Base-by-base conservation (phyloP, 75 land plant species). In the Selaginella tamariscina region DNA sequence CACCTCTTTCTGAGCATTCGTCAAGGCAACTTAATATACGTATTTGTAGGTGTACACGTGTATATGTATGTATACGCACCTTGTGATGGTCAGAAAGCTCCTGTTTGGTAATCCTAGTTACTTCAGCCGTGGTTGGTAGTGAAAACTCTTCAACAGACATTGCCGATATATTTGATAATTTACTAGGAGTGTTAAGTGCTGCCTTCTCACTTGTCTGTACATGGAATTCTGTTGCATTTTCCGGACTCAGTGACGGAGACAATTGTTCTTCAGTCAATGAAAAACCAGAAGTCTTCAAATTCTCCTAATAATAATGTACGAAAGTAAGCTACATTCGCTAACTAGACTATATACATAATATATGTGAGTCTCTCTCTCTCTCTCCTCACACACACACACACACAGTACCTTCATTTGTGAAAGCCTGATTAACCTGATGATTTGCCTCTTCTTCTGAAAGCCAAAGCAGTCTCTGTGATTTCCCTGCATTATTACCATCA, bases 391-490 rank as follows among this genome's bases (percentile, higher is more conserved):
- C 5, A 8, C 22, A 64, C 23, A 2, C 30, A 64, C 15, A 27
- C 15, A 27, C 2, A 11, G 32, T 59, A 57, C 65, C 66, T 59
- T 60, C 27, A 54, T 54, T 24, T 66, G 33, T 32, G 69, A 67
- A 21, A 65, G 70, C 55, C 75, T 1, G 32, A 73, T 67, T 22
- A 65, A 39, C 27, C 75, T 5, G 20, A 73, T 73, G 22, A 73
- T 56, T 24, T 73, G 32, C 32, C 56, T 73, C 75, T 24, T 73
- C 70, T 56, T 67, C 64, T 2, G 75, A 73, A 5, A 73, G 70
- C 75, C 75, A 73, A n/a, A 73, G 64, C 2, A 73, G 1, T 33
- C 33, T 30, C 11, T 49, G 33, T 1, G 5, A 66, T 32, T 55
- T 72, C 29, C 18, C 0, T 5, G 49, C 15, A 15, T 39, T 15